Evolutionary conservation across 768 basidiomycete genomes (phyloP).

Genomic region (Podaxis mareebaensis): DNA sequence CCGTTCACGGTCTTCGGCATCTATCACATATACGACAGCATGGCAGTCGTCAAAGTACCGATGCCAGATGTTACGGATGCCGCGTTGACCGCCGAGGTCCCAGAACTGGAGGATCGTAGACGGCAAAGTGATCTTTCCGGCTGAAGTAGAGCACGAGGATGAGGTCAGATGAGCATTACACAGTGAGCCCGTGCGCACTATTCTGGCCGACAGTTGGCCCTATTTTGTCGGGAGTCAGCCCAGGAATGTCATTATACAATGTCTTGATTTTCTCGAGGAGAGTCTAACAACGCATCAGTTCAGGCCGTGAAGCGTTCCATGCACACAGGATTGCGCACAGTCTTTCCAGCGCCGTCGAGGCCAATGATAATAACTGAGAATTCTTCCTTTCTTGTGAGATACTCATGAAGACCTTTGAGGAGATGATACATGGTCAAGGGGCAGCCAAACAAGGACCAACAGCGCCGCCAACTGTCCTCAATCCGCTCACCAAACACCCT

Average conservation of each 20-base stretch:
- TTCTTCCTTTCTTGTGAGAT: constrained; percentile 88
- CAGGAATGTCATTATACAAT: constrained; percentile 82
- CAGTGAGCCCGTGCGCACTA: constrained; percentile 52
- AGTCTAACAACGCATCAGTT: constrained; percentile 49
- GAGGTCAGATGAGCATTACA: background rate
- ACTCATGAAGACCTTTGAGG: constrained; percentile 87
- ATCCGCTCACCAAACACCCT: constrained; percentile 18
- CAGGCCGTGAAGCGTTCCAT: background rate
- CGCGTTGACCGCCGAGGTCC: constrained; percentile 94
- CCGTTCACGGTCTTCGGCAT: constrained; percentile 87
- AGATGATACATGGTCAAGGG: constrained; percentile 81
- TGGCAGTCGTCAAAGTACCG: constrained; percentile 96
- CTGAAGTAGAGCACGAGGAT: constrained; percentile 37
- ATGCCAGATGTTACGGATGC: constrained; percentile 93
- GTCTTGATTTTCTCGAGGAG: constrained; percentile 94
- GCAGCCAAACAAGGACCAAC: constrained; percentile 27
- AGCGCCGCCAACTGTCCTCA: constrained; percentile 22
- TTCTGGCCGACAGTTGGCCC: constrained; percentile 97
- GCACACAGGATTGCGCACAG: constrained; percentile 43
- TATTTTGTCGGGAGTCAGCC: constrained; percentile 90
- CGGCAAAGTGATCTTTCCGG: constrained; percentile 90
- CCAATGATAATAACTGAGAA: constrained; percentile 96
- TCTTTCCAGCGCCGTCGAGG: constrained; percentile 91
- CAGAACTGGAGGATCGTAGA: constrained; percentile 96
- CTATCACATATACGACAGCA: constrained; percentile 93